Evolutionary conservation across 495 filamentous ascomycete species (phyloP).

Genomic region (Tuber melanosporum): DNA sequence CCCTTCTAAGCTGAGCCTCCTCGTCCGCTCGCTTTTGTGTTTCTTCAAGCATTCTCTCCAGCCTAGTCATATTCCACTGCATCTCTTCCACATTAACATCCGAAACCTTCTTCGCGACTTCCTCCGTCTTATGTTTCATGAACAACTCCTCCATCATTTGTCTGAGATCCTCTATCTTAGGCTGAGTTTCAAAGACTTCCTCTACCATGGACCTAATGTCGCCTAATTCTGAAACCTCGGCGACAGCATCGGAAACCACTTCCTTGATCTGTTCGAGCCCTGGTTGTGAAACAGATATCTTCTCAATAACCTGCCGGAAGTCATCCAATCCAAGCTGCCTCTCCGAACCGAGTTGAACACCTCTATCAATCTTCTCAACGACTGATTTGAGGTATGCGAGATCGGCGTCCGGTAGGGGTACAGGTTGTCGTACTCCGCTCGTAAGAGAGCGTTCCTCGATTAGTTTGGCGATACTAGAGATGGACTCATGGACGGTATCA

Average conservation of each 20-base stretch:
- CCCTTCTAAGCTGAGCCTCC: slow-evolving; percentile 32
- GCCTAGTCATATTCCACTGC: slow-evolving; percentile 22
- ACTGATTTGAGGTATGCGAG: slow-evolving; percentile 22
- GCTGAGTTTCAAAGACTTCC: slow-evolving; percentile 29
- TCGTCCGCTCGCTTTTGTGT: slow-evolving; percentile 27
- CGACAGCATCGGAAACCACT: slow-evolving; percentile 20
- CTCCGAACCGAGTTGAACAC: slow-evolving; percentile 24
- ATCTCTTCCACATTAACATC: slow-evolving; percentile 34
- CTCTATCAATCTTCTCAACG: slow-evolving; percentile 30
- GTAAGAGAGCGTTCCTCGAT: slow-evolving; percentile 25
- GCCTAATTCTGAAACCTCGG: slow-evolving; percentile 20
- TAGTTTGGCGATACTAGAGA: slow-evolving; percentile 22
- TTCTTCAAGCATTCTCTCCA: slow-evolving; percentile 34
- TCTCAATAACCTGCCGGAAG: slow-evolving; percentile 19
- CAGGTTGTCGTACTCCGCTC: slow-evolving; percentile 19
- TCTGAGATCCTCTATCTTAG: slow-evolving; percentile 35
- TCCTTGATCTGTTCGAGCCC: slow-evolving; percentile 30
- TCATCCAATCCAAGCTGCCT: slow-evolving; percentile 32
- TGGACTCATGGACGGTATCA: slow-evolving; percentile 15
- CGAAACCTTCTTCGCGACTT: slow-evolving; percentile 17
- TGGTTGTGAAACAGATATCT: slow-evolving; percentile 30
- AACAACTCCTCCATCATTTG: slow-evolving; percentile 36
- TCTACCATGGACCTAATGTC: slow-evolving; percentile 26
- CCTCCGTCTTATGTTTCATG: slow-evolving; percentile 35
- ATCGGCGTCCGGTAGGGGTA: slow-evolving; percentile 31